Base-by-base conservation (phyloP, 306 rosid genomes). In the Cucumis cinereus region DNA sequence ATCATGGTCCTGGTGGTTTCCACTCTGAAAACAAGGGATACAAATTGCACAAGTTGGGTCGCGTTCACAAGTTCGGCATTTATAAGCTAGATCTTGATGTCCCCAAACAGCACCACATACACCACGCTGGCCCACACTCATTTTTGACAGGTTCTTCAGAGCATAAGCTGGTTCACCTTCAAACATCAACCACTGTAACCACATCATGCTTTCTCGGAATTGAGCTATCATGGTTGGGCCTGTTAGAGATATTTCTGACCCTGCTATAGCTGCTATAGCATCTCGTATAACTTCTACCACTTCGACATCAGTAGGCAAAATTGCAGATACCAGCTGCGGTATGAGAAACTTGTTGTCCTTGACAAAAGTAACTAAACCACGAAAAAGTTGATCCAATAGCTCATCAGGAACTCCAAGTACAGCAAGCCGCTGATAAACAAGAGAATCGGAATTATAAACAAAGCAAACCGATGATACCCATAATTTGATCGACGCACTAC, bases 61-160 rank as follows among this genome's bases (percentile, higher is more conserved):
- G 0, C 89, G 89, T 78, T 89, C 98, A 56, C 99, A 95, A 4
- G 99, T 95, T 74, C 84, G 85, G 73, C 99, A 95, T 87, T 88
- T 85, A 79, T 92, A 95, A 8, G 99, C 99, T 60, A 92, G 79
- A 81, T 95, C 98, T 76, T 84, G 84, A 4, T 45, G 66, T 15
- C 98, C 98, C 99, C 99, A 95, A 76, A 95, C 97, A 68, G 97
- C 82, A 49, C 98, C 99, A 49, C 99, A 95, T 6, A 95, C 90
- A 79, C 99, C 99, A 33, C 93, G 89, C 88, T 87, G 92, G 33
- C 96, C 93, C 49, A 59, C 84, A 79, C 92, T 88, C 89, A 90
- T 78, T 16, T 70, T 63, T 41, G 91, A 81, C 72, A 95, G 96
- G 45, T 57, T 77, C 82, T 40, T 79, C 81, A 87, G 74, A 45